These are phyloP conservation scores for Phoma herbarum DNA, from an alignment of 2,329 filamentous ascomycete genomes.

Conservation along the genomic window DNA sequence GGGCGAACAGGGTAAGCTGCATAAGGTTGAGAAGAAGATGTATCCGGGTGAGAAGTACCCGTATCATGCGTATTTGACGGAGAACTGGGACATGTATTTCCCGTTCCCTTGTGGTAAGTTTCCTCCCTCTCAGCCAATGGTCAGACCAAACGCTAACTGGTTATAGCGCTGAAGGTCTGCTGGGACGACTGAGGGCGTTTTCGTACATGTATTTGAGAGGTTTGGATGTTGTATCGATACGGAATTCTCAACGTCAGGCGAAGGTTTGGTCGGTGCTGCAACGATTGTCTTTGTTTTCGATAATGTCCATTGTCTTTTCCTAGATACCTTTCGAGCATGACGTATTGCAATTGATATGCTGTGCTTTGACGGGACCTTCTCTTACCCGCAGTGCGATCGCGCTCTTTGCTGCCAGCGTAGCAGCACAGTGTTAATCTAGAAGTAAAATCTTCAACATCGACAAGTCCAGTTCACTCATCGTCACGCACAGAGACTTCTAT, in stretches of 20 bases:
- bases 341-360: not conserved
- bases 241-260: not conserved
- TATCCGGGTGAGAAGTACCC: slow-evolving; percentile 40
- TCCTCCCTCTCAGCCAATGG: not conserved
- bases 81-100: slow-evolving; percentile 58
- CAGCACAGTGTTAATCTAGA: too few species aligned
- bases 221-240: not conserved
- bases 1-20: slow-evolving; percentile 52
- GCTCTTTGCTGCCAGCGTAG: too few species aligned
- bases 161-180: slow-evolving; percentile 40
- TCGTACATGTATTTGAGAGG: not conserved
- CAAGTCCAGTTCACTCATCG: too few species aligned
- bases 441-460: too few species aligned
- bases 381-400: too few species aligned
- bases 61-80: slow-evolving; percentile 58
- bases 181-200: slow-evolving; percentile 31
- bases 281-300: not conserved
- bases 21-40: slow-evolving; percentile 53
- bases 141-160: slow-evolving; percentile 19
- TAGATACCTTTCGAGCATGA: not conserved
- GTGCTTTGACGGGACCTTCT: too few species aligned
- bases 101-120: slow-evolving; percentile 59
- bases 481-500: too few species aligned
- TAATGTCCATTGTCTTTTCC: not conserved
- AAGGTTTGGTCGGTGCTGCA: not conserved